Conservation (phyloP, 208 protist genomes). For the Tritrichomonas musculus region DNA sequence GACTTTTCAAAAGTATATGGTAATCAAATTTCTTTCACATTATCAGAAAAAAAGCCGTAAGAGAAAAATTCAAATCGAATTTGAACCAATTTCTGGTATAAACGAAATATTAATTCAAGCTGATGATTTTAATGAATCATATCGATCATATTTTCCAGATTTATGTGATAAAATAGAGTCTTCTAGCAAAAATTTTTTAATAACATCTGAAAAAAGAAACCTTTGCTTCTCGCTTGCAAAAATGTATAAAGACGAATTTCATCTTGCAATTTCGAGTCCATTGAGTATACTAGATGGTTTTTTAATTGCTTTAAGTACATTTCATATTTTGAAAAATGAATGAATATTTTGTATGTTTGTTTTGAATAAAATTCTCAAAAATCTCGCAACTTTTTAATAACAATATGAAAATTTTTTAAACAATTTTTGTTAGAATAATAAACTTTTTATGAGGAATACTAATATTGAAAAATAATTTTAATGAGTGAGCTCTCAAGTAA, state of each 20-base stretch:
- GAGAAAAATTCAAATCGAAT: neutral
- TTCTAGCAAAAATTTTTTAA: neutral
- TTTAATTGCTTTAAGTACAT: neutral
- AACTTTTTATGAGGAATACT: no score
- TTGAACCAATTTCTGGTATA: neutral
- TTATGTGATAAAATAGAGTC: neutral
- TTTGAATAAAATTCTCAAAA: no score
- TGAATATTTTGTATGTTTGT: neutral
- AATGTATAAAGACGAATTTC: neutral
- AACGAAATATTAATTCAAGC: neutral
- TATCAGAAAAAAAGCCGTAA: neutral
- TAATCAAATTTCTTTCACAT: neutral
- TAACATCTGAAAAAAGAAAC: neutral
- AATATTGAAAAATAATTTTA: no score
- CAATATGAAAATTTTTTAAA: no score
- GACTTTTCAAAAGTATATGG: neutral
- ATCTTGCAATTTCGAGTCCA: neutral
- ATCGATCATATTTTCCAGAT: neutral
- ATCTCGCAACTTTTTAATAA: no score
- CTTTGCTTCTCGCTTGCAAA: neutral
- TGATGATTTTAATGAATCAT: neutral
- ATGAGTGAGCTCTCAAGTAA: no score
- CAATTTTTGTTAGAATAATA: no score
- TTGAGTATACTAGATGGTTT: neutral
- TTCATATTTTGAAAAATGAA: neutral